phyloP scores from a whole-genome alignment of 495 filamentous ascomycete genomes.

The Baudoinia panamericana region DNA sequence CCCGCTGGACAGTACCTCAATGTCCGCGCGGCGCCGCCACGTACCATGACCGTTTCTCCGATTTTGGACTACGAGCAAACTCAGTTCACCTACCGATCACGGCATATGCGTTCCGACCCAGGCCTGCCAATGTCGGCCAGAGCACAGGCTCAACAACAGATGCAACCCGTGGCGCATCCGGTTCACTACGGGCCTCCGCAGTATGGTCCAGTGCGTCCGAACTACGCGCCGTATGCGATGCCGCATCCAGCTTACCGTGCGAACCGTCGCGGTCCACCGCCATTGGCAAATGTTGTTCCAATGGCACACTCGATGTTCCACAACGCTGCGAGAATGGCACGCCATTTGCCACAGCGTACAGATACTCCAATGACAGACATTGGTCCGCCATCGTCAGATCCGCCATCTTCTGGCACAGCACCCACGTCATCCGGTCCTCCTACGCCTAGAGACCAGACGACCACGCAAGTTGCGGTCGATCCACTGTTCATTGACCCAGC shows the following conservation, averaged over 20 bases:
- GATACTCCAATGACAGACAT: conserved; percentile 20
- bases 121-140: conserved; percentile 3
- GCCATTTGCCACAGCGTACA: conserved; percentile 17
- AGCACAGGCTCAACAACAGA: neutral
- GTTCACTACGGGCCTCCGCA: conserved; percentile 2
- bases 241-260: conserved; percentile 3
- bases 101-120: conserved; percentile 14
- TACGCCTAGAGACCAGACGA: conserved; percentile 22
- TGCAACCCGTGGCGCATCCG: too few relatives aligned
- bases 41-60: conserved; percentile 15
- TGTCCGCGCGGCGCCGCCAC: conserved; percentile 15
- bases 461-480: conserved; percentile 22
- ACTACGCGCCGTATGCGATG: conserved; percentile 8
- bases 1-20: conserved; percentile 8
- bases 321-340: conserved; percentile 20
- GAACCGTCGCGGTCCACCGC: conserved; percentile 14
- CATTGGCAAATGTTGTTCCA: neutral
- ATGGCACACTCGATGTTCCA: conserved; percentile 21
- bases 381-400: conserved; percentile 25
- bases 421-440: conserved; percentile 19
- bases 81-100: conserved; percentile 14
- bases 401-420: conserved; percentile 21
- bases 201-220: conserved; percentile 12
- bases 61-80: conserved; percentile 6
- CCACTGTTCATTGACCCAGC: conserved; percentile 18